phyloP scores from a whole-genome alignment of 192 early-diverging fungal species.

The Chytriomyces confervae region DNA sequence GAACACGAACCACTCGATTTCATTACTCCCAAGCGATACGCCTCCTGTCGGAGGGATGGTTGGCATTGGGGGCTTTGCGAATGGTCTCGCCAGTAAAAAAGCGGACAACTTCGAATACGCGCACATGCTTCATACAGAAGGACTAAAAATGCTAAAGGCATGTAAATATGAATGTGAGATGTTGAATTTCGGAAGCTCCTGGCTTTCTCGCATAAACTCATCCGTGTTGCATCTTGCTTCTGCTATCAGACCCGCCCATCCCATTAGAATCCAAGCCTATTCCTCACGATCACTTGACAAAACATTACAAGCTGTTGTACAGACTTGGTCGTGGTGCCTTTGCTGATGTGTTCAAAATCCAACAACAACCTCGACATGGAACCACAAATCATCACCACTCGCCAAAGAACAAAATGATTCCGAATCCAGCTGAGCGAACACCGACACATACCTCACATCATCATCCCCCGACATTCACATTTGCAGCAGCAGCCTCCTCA shows the following conservation, averaged over 20 bases:
- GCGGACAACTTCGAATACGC: neutral
- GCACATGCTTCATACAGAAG: conserved; percentile 12
- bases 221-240: neutral
- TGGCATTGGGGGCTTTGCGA: neutral
- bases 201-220: no score
- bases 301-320: conserved; percentile 69
- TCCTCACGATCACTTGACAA: conserved; percentile 68
- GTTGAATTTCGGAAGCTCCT: no score
- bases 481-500: neutral
- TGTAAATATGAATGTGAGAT: conserved; percentile 12
- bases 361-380: conserved; percentile 62
- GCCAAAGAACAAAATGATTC: neutral
- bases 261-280: neutral
- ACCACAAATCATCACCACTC: conserved; percentile 10
- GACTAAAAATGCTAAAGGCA: neutral
- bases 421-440: neutral
- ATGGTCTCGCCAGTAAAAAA: neutral
- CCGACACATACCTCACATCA: conserved; percentile 3
- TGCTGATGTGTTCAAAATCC: conserved; percentile 79
- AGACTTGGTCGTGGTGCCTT: conserved; percentile 82
- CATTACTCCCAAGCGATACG: no score
- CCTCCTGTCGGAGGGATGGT: conserved; percentile 3
- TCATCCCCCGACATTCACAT: neutral
- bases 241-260: neutral
- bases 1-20: no score